Conservation (phyloP, 1,284 basidiomycete species). For the Abortiporus biennis region DNA sequence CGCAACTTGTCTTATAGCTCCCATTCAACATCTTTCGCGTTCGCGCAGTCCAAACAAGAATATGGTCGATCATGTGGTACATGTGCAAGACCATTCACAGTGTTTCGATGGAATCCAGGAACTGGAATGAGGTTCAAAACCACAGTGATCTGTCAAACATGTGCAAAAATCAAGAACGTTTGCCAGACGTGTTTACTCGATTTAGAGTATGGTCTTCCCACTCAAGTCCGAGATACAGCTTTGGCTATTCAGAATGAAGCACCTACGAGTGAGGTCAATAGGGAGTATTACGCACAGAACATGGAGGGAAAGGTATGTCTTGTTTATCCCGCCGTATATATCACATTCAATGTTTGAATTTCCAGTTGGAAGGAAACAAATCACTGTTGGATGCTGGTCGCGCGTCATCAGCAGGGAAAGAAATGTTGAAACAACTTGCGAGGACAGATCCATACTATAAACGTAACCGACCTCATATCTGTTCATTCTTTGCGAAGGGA, state of each 20-base stretch:
- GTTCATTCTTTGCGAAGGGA: constrained; percentile 95
- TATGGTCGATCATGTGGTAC: constrained; percentile 94
- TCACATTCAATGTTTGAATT: constrained; percentile 4
- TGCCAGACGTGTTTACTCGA: constrained; percentile 98
- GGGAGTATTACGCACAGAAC: constrained; percentile 97
- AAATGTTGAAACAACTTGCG: constrained; percentile 93
- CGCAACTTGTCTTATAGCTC: too few species aligned
- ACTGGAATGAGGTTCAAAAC: constrained; percentile 92
- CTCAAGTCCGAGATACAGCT: constrained; percentile 96
- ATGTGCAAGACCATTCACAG: constrained; percentile 93
- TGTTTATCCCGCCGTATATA: background rate
- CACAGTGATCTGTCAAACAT: constrained; percentile 98
- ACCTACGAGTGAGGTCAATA: constrained; percentile 93
- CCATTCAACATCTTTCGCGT: background rate
- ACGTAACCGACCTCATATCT: constrained; percentile 89
- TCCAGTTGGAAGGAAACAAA: constrained; percentile 62
- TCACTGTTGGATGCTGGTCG: constrained; percentile 63
- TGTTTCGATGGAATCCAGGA: constrained; percentile 98
- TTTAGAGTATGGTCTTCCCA: constrained; percentile 92
- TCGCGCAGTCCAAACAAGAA: constrained; percentile 66
- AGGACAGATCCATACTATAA: constrained; percentile 96
- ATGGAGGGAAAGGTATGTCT: constrained; percentile 78
- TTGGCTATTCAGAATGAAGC: constrained; percentile 83
- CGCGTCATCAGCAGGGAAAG: constrained; percentile 80
- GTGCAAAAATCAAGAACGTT: constrained; percentile 97